Evolutionary conservation across 768 basidiomycete genomes (phyloP), one percentile per base, ranked within the genome.

Genomic region (Podaxis pistillaris): DNA sequence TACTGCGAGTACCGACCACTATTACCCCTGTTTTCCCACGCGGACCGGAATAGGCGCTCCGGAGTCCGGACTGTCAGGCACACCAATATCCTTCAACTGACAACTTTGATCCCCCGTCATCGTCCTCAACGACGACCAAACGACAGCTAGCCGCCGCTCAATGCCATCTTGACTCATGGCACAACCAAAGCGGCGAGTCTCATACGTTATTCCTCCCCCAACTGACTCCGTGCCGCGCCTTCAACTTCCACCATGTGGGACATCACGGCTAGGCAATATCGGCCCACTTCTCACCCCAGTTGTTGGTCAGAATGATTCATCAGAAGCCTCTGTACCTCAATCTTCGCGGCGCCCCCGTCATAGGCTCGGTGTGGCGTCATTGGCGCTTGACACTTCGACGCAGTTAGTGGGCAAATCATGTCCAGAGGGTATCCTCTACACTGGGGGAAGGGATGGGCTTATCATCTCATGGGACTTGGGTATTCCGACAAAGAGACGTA

Each of bases 391-490:
- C 74, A 82, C 84, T 0, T 88, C 92, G 0, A 96, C 95, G 2
- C 82, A 83, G 52, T 81, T 97, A 6, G 71, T 81, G n/a, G 89
- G 89, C 4, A 79, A 78, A n/a, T 63, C 73, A 4, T 69, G 81
- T 3, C 94, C 95, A 0, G 87, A 92, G 66, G 95, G 95, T 4
- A 95, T 97, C 46, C 75, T 97, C 2, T 97, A 97, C 71, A 87
- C 93, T 2, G 94, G 89, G 28, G 94, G 93, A 24, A 79, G 95
- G 62, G 95, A 97, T 76, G 95, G 95, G 0, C 79, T 94, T 47
- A 80, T 96, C 51, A 87, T 95, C 41, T 86, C 89, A 8, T 96
- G 94, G 92, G 95, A 97, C 70, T 79, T 96, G 26, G 85, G 82
- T 3, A 77, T 94, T 9, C 76, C 84, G 8, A 86, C 88, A 82